Conservation (phyloP, 257 asterid species). For the Haberlea rhodopensis region DNA sequence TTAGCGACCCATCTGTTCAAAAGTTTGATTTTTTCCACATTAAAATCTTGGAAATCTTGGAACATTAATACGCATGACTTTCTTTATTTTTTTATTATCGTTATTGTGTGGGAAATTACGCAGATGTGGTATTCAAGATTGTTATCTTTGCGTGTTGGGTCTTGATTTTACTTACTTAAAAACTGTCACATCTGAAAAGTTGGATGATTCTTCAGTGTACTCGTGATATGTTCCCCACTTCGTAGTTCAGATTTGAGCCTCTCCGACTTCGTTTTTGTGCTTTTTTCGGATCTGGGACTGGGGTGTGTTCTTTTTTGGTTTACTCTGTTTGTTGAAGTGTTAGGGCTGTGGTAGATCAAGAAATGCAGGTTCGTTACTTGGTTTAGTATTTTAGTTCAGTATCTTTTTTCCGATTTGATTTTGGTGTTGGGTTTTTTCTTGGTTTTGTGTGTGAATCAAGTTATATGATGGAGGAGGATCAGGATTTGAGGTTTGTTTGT, state of each 20-base stretch:
- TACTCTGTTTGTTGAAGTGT: conserved; percentile 25
- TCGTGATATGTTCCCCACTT: conserved; percentile 58
- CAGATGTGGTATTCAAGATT: conserved; percentile 46
- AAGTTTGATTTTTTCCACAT: conserved; percentile 40
- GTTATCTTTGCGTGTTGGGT: conserved; percentile 25
- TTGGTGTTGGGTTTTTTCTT: conserved; percentile 17
- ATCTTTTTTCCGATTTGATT: conserved; percentile 28
- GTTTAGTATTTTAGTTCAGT: conserved; percentile 26
- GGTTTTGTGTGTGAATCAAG: conserved; percentile 22
- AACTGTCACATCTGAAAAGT: conserved; percentile 60
- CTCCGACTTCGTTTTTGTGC: conserved; percentile 10
- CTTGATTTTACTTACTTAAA: conserved; percentile 34
- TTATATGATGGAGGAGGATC: conserved; percentile 49
- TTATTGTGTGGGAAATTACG: conserved; percentile 27
- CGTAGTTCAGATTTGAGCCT: conserved; percentile 39
- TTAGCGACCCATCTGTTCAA: conserved; percentile 43
- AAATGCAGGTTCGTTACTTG: conserved; percentile 31
- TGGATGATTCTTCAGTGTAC: conserved; percentile 16
- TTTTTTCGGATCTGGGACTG: conserved; percentile 50
- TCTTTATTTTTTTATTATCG: conserved; percentile 25
- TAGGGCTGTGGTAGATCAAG: conserved; percentile 18
- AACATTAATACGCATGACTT: conserved; percentile 35
- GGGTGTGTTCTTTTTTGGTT: conserved; percentile 20
- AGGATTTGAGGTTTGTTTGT: conserved; percentile 57
- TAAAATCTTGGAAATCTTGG: conserved; percentile 36